A percentile compares a stretch with the other conserved stretches of the same genome.
These are phyloP conservation scores for Nicotiana rustica DNA, from an alignment of 305 asterid genomes.

Conservation along the genomic window DNA sequence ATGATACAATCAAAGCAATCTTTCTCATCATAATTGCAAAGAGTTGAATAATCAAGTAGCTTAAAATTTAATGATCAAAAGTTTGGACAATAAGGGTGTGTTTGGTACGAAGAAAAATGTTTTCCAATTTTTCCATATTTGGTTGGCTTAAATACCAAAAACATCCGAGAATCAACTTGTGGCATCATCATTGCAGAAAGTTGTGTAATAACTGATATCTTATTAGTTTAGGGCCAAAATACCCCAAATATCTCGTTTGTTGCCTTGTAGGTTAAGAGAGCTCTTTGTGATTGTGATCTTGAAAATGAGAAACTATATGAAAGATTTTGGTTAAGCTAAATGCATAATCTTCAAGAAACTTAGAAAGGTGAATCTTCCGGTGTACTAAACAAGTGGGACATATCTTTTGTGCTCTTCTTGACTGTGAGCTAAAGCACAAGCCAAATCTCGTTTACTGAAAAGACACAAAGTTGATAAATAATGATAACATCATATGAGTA, in stretches of 20 bases:
- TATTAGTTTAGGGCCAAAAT: conserved; percentile 10
- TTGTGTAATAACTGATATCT: not conserved
- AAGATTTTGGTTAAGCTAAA: conserved; percentile 20
- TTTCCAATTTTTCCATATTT: too few relatives aligned
- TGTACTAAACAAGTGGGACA: conserved; percentile 20
- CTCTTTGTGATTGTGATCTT: not conserved
- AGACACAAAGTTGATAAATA: not conserved
- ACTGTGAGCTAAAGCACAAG: not conserved
- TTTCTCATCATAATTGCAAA: not conserved
- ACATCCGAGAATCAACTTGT: not conserved
- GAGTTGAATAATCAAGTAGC: not conserved
- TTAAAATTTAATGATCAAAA: not conserved
- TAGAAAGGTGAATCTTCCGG: conserved; percentile 12
- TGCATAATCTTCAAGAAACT: conserved; percentile 21
- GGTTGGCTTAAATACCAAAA: not conserved
- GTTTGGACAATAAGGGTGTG: not conserved
- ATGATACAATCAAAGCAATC: not conserved
- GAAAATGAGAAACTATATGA: conserved; percentile 3
- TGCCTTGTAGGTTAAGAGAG: not conserved
- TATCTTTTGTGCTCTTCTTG: conserved; percentile 20
- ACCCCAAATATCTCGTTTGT: not conserved
- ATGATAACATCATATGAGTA: not conserved
- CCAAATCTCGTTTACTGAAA: not conserved
- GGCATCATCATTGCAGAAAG: not conserved
- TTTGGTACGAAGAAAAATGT: too few relatives aligned